These are phyloP conservation scores for Aureobasidium sp. DNA, from an alignment of 2,329 filamentous ascomycete species.

Conservation along the genomic window DNA sequence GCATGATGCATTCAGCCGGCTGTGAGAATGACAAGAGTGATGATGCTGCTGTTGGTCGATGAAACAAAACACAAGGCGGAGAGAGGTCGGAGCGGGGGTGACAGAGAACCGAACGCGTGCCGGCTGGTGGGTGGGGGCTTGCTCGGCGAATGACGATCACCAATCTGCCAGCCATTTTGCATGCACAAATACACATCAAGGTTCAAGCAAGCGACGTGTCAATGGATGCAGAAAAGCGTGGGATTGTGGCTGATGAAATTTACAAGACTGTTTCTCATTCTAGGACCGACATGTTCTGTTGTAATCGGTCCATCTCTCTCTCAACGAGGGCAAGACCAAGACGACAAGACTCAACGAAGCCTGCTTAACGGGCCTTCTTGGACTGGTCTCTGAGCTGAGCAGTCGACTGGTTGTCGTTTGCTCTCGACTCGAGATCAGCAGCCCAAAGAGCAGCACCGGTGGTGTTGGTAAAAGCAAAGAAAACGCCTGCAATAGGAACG, in stretches of 20 bases:
- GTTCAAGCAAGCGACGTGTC: constrained; percentile 1
- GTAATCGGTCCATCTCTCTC: not conserved
- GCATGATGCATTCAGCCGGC: constrained; percentile 8
- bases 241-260: too few species aligned
- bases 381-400: constrained; percentile 29
- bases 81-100: constrained; percentile 10
- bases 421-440: constrained; percentile 45
- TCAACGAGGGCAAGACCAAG: not conserved
- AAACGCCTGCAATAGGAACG: constrained; percentile 71
- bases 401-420: constrained; percentile 22
- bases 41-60: not conserved
- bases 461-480: constrained; percentile 86
- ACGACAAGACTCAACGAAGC: not conserved
- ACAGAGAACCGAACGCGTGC: not conserved
- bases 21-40: not conserved
- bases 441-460: constrained; percentile 94
- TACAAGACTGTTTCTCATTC: not conserved
- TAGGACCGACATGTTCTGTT: not conserved
- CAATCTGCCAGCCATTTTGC: not conserved
- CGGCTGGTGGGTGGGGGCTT: constrained; percentile 6
- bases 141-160: constrained; percentile 12
- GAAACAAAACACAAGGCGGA: constrained; percentile 9
- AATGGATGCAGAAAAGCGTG: not conserved
- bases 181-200: not conserved
- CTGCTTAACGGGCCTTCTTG: constrained; percentile 16